phyloP scores from a whole-genome alignment of 495 filamentous ascomycete genomes.

The Penicillium mononematosum region DNA sequence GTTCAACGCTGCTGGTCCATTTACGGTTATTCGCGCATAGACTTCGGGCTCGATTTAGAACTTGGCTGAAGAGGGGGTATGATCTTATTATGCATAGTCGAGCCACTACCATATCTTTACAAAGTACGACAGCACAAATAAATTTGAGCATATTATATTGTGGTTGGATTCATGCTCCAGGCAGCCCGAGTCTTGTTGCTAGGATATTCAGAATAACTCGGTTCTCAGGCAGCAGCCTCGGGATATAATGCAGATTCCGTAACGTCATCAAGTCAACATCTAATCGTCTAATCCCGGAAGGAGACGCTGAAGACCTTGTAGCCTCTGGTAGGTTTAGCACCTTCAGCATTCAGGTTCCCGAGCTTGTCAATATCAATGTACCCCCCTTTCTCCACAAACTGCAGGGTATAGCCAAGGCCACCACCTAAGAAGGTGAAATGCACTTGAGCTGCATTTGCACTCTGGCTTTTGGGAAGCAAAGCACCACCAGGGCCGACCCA shows the following conservation, averaged over 20 bases:
- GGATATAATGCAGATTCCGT: not conserved
- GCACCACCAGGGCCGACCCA: conserved; percentile 34
- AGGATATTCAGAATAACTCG: not conserved
- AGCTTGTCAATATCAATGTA: conserved; percentile 26
- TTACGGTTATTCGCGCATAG: conserved; percentile 23
- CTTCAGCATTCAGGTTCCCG: conserved; percentile 20
- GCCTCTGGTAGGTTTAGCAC: conserved; percentile 2
- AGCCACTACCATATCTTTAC: not conserved
- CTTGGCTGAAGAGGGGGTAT: not conserved
- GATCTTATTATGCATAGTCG: not conserved
- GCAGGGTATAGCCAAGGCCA: conserved; percentile 42
- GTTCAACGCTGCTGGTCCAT: conserved; percentile 36
- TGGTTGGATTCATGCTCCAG: not conserved
- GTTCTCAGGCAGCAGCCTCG: not conserved
- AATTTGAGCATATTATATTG: conserved; percentile 2
- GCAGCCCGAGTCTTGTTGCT: not conserved
- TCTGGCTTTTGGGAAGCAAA: conserved; percentile 22
- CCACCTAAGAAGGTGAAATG: conserved; percentile 42
- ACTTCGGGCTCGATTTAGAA: not conserved
- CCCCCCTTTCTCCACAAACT: conserved; percentile 27
- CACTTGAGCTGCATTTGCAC: conserved; percentile 33
- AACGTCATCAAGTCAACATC: not conserved
- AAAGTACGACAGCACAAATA: not conserved
- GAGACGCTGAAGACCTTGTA: conserved; percentile 49
- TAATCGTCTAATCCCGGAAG: conserved; percentile 37